Conservation (phyloP, 2,329 filamentous ascomycete species). For the Coleophoma crateriformis region DNA sequence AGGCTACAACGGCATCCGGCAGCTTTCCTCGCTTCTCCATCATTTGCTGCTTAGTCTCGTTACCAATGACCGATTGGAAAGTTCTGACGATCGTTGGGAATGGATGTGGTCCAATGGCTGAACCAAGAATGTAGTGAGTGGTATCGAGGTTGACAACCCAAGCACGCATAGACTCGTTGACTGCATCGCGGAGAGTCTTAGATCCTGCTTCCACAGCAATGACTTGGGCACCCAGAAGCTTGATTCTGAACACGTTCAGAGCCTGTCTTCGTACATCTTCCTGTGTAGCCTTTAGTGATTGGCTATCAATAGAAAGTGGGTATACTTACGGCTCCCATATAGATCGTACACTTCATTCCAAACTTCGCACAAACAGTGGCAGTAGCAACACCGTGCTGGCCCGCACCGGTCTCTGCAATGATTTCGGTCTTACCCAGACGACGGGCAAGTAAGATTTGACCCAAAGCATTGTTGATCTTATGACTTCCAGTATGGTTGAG, state of each 20-base stretch:
- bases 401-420: conserved; percentile 95
- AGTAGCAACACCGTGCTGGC: conserved; percentile 95
- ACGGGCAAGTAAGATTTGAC: conserved; percentile 81
- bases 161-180: conserved; percentile 90
- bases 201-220: conserved; percentile 89
- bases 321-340: conserved; percentile 71
- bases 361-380: conserved; percentile 98
- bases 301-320: not conserved
- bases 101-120: conserved; percentile 93
- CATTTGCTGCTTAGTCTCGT: conserved; percentile 93
- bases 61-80: conserved; percentile 94
- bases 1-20: conserved; percentile 93
- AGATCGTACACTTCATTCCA: conserved; percentile 95
- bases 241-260: conserved; percentile 97
- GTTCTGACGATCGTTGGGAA: conserved; percentile 97
- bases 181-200: conserved; percentile 75
- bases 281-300: conserved; percentile 13
- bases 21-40: conserved; percentile 77
- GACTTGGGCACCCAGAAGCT: conserved; percentile 87
- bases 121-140: conserved; percentile 97
- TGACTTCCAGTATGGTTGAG: conserved; percentile 96
- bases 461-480: conserved; percentile 99
- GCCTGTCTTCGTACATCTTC: conserved; percentile 96
- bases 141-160: conserved; percentile 93
- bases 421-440: conserved; percentile 92